Evolutionary conservation across 179 eudicot species (phyloP), one percentile per base, ranked within the genome.

Genomic region (Heliamphora pulchella): DNA sequence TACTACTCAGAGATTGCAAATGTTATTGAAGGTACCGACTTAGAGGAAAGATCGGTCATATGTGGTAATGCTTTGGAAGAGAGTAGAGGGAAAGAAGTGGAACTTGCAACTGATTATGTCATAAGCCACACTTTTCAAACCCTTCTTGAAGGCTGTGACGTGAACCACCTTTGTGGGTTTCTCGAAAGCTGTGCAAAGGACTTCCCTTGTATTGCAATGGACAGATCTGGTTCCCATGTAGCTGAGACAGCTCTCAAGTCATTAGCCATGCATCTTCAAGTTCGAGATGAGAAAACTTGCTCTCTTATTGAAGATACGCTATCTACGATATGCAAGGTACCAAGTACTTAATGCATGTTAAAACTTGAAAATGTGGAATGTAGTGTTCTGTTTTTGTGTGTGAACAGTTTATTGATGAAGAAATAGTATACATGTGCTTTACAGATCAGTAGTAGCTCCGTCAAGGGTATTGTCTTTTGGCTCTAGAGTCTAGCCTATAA

Each of bases 231-330:
- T 80, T 96, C 99, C 78, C 98, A 94, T 86, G 99, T 96, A 48
- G 97, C 91, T 65, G 99, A 96, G 89, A 82, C 97, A 64, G 99
- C 97, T 72, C 86, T 96, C 61, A 91, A 90, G 81, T 88, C 99
- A 65, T 82, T 96, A 84, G 89, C 89, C n/a, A 61, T 73, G 62
- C 94, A 94, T 84, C 90, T 31, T 31, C 31, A 31, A 41, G 50
- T 92, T 82, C 85, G 88, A 80, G 95, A 94, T 71, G 84, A 76
- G 55, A 92, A 86, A 80, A 86, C 57, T 18, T 82, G 72, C 57
- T 80, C 90, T 65, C 85, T 87, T 47, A 83, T 91, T 77, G 91
- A 91, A 77, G 91, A 91, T 79, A 87, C 92, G 11, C 55, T 96
- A 73, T 78, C 85, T 74, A 85, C 78, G 79, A 86, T 96, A 59